Evolutionary conservation across 225 moss, liverwort and hornwort species (phyloP), one percentile per base, ranked within the genome.

Genomic region (Marchantia polymorpha): DNA sequence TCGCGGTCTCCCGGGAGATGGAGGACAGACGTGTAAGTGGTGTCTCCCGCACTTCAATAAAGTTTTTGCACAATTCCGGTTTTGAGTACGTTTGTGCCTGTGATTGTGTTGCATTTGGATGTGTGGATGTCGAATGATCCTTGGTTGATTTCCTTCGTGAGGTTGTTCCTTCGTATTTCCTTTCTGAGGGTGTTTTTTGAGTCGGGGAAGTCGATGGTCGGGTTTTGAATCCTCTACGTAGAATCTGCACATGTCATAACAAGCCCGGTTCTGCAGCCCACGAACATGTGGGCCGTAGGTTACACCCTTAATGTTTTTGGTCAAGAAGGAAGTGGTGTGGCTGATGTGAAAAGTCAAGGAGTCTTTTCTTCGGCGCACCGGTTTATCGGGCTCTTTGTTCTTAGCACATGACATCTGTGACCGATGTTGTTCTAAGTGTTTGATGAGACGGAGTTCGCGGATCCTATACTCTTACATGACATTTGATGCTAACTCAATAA

Each of bases 11-110:
- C 31, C 46, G 77, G 48, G 67, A 66, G 78, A 78, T 49, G 64
- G 78, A 78, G 78, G 76, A 59, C 76, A 76, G 76, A 59, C 76
- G 76, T 76, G 76, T 76, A 76, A 76, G 76, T 76, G 60, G 27
- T 76, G 60, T 76, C 59, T 76, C 63, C 26, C 7, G 76, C 76
- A 60, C 12, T 76, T 76, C 48, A 76, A 76, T 76, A 76, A 60
- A 76, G 76, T 26, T 29, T 29, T 76, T 48, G 52, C 47, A 59
- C 12, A 39, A 47, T 31, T 63, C 31, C 61, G n/a, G 54, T 52
- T 69, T 52, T 23, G 54, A 49, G 8, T 22, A 50, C 6, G 0
- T n/a, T 8, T 72, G 49, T n/a, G 20, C n/a, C 12, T 64, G 8
- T 20, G 20, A 19, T 65, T 52, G 27, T 54, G 26, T 25, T 73